phyloP scores from a whole-genome alignment of 768 basidiomycete species.

The Russula sp. region DNA sequence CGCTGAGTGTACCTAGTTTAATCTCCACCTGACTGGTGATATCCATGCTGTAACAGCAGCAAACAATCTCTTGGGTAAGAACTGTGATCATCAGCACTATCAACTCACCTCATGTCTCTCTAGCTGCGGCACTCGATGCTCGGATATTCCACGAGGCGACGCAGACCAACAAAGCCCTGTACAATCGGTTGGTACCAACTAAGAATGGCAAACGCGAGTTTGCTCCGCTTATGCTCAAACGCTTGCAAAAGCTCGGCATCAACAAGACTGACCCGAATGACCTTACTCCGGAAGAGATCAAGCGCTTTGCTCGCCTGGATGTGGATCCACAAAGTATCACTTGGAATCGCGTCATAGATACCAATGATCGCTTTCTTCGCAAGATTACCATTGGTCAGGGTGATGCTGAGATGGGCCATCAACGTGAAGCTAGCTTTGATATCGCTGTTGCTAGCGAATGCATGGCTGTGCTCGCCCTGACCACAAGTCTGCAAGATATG shows the following conservation, averaged over 20 bases:
- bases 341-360: constrained; percentile 96
- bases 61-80: constrained; percentile 84
- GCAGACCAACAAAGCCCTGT: constrained; percentile 91
- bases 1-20: constrained; percentile 54
- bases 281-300: constrained; percentile 88
- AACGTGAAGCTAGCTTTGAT: constrained; percentile 89
- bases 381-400: constrained; percentile 91
- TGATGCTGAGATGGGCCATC: constrained; percentile 81
- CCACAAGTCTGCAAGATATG: constrained; percentile 87
- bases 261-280: constrained; percentile 89
- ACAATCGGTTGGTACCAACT: constrained; percentile 81
- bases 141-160: constrained; percentile 98
- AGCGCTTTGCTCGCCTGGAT: constrained; percentile 84
- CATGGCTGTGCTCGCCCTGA: constrained; percentile 95
- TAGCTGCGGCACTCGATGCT: constrained; percentile 93
- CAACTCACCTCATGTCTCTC: background rate
- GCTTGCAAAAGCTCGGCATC: constrained; percentile 91
- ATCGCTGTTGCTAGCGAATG: constrained; percentile 96
- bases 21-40: constrained; percentile 92
- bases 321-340: constrained; percentile 88
- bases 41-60: constrained; percentile 97
- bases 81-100: constrained; percentile 1
- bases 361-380: constrained; percentile 94
- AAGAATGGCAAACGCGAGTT: constrained; percentile 95
- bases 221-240: constrained; percentile 92